phyloP scores from a whole-genome alignment of 2,329 filamentous ascomycete species.

The Cercospora canescens region DNA sequence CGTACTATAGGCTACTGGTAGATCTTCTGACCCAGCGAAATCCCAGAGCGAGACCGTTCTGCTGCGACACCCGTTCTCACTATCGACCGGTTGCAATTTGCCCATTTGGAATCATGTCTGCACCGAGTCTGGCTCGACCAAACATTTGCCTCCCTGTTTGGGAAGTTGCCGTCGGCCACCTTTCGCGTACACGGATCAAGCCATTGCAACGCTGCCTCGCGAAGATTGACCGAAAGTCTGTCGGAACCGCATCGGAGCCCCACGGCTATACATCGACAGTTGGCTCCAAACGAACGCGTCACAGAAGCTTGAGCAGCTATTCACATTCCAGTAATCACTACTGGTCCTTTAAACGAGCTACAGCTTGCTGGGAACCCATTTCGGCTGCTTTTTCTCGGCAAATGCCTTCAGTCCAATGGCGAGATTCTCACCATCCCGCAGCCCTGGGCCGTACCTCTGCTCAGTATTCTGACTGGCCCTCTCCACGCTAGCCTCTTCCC shows the following conservation, averaged over 20 bases:
- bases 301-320: neutral
- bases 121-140: neutral
- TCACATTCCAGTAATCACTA: neutral
- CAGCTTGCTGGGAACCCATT: constrained; percentile 53
- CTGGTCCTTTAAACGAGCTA: too few species aligned
- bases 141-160: neutral
- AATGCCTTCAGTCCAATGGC: constrained; percentile 54
- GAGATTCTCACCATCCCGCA: constrained; percentile 51
- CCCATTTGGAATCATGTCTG: neutral
- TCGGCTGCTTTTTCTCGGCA: constrained; percentile 51
- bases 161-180: neutral
- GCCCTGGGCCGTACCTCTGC: constrained; percentile 42
- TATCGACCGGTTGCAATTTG: neutral
- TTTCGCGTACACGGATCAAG: neutral
- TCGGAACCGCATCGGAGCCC: constrained; percentile 1
- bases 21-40: neutral
- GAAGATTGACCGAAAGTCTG: neutral
- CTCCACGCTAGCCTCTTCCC: constrained; percentile 46
- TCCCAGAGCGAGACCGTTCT: neutral
- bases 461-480: constrained; percentile 43
- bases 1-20: neutral
- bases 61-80: neutral
- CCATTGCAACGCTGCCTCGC: neutral
- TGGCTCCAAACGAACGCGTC: constrained; percentile 1
- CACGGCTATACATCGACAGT: neutral